Conservation (phyloP, 1,284 basidiomycete species). For the Laetiporus sulphureus region DNA sequence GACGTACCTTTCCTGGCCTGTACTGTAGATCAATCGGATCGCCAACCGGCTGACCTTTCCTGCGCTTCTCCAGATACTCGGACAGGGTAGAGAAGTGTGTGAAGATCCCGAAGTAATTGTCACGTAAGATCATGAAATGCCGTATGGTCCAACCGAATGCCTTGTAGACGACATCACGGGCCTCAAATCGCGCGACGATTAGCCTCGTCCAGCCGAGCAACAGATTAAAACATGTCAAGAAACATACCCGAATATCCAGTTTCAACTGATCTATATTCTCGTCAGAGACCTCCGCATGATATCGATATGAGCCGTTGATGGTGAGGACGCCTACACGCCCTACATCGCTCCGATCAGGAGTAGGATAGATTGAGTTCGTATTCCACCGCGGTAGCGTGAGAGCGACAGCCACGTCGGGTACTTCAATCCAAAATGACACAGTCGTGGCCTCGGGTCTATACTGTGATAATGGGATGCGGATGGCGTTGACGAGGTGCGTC, state of each 20-base stretch:
- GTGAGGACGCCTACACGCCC: constrained; percentile 52
- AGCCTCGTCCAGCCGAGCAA: not conserved
- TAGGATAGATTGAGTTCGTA: constrained; percentile 70
- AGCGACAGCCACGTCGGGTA: constrained; percentile 48
- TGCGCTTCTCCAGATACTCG: constrained; percentile 74
- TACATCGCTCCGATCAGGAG: constrained; percentile 48
- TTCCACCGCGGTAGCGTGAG: constrained; percentile 85
- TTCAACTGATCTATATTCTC: constrained; percentile 77
- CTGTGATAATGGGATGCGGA: constrained; percentile 60
- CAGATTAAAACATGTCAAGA: not conserved
- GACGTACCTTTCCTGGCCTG: constrained; percentile 52
- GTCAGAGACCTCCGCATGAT: constrained; percentile 57
- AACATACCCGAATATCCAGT: constrained; percentile 58
- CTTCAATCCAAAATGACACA: constrained; percentile 61
- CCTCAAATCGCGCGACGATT: constrained; percentile 25
- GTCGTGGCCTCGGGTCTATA: constrained; percentile 70
- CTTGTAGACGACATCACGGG: constrained; percentile 55
- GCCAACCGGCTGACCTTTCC: constrained; percentile 53
- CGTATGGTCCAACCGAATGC: constrained; percentile 82
- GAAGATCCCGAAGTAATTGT: constrained; percentile 90
- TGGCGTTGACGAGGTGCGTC: constrained; percentile 41
- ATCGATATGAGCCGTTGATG: constrained; percentile 71
- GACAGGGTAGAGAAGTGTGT: constrained; percentile 84
- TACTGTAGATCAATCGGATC: constrained; percentile 80
- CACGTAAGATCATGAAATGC: constrained; percentile 79